phyloP scores from a whole-genome alignment of 805 yeast species.

The Saccharomycopsis sp. region DNA sequence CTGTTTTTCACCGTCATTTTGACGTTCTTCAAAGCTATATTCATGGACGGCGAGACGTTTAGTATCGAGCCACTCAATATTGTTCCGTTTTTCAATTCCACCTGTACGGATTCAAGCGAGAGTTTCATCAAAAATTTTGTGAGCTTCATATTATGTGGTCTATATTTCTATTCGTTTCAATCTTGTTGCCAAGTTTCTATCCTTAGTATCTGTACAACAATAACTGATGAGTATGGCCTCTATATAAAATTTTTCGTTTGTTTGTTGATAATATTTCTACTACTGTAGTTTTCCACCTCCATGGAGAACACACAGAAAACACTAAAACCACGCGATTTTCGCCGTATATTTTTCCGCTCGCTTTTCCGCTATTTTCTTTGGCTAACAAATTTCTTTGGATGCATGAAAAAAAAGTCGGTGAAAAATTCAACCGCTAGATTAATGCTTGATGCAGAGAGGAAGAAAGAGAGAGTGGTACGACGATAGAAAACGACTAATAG shows the following conservation, averaged over 20 bases:
- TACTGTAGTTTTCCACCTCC: background rate
- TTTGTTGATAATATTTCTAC: background rate
- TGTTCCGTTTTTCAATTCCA: slow-evolving; percentile 75
- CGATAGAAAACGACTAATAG: background rate
- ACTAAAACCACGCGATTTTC: background rate
- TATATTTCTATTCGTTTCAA: background rate
- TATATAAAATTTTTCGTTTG: background rate
- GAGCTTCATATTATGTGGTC: slow-evolving; percentile 14
- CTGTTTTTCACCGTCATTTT: slow-evolving; percentile 62
- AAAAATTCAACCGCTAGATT: background rate
- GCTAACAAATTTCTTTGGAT: background rate
- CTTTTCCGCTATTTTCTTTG: background rate
- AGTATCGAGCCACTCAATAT: slow-evolving; percentile 64
- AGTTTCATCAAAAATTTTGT: slow-evolving; percentile 64
- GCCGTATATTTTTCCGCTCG: too few species aligned
- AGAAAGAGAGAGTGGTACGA: background rate
- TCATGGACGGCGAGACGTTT: slow-evolving; percentile 80
- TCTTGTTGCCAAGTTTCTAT: background rate
- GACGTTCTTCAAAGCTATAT: slow-evolving; percentile 61
- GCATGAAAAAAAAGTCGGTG: background rate
- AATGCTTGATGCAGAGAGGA: too few species aligned
- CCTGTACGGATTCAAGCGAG: slow-evolving; percentile 67
- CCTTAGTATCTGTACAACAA: too few species aligned
- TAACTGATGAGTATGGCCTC: background rate
- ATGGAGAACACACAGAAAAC: background rate